Conservation (phyloP, 2,329 filamentous ascomycete genomes). For the Epichloe elymi region DNA sequence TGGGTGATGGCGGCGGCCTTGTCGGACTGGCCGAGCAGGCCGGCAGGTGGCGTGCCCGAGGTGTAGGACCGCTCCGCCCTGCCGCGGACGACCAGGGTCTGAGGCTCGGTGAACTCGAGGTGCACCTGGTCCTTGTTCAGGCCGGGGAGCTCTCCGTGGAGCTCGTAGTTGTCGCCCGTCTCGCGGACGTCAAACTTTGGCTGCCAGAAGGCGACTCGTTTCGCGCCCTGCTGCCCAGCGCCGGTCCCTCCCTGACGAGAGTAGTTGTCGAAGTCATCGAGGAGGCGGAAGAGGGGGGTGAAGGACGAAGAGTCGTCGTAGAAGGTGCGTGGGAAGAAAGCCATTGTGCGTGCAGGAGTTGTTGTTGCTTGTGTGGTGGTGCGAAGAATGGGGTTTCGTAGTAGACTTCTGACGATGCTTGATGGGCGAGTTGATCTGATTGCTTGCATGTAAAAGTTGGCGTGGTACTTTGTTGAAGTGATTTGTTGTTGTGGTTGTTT, state of each 20-base stretch:
- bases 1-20: slow-evolving; percentile 24
- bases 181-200: slow-evolving; percentile 65
- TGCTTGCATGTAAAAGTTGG: slow-evolving; percentile 11
- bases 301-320: slow-evolving; percentile 36
- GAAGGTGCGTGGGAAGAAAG: slow-evolving; percentile 43
- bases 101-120: slow-evolving; percentile 61
- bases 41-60: slow-evolving; percentile 31
- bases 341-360: slow-evolving; percentile 33
- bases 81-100: slow-evolving; percentile 56
- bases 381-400: slow-evolving; percentile 12
- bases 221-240: slow-evolving; percentile 7
- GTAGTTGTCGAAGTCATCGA: slow-evolving; percentile 45
- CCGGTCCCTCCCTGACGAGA: slow-evolving; percentile 16
- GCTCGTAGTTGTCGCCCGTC: slow-evolving; percentile 49
- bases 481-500: neutral
- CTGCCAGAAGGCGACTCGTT: slow-evolving; percentile 35
- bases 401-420: slow-evolving; percentile 11
- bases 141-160: slow-evolving; percentile 65
- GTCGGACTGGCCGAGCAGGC: slow-evolving; percentile 26
- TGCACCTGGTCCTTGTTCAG: slow-evolving; percentile 56
- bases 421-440: slow-evolving; percentile 12
- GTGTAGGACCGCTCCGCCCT: slow-evolving; percentile 46
- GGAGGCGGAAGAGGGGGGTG: slow-evolving; percentile 42
- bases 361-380: slow-evolving; percentile 7
- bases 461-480: too few species aligned